A percentile compares a stretch with the other conserved stretches of the same genome.
Evolutionary conservation across 2,329 filamentous ascomycete genomes (phyloP).

Genomic region (Periglandula ipomoeae): DNA sequence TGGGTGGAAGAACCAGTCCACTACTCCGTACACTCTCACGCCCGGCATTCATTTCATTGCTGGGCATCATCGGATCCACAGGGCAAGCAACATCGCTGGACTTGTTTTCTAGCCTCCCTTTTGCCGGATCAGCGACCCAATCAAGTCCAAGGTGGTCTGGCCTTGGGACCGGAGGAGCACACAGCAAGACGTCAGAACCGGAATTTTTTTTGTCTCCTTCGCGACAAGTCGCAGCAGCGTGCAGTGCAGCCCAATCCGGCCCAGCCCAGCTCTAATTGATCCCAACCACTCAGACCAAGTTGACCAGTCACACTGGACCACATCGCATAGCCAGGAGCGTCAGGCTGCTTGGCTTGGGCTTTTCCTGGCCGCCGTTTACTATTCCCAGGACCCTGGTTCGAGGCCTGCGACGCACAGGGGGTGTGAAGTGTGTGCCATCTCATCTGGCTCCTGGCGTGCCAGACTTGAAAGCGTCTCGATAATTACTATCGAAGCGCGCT

Average conservation of each 20-base stretch:
- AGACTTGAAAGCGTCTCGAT: too few species aligned
- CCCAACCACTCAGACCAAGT: background rate
- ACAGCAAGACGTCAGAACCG: too few species aligned
- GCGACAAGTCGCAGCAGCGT: background rate
- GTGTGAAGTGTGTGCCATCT: background rate
- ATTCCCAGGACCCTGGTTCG: background rate
- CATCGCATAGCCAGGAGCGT: background rate
- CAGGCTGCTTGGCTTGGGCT: background rate
- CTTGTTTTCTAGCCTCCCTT: background rate
- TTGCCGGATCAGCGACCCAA: background rate
- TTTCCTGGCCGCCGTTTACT: background rate
- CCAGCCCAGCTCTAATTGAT: slow-evolving; percentile 3
- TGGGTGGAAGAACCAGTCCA: too few species aligned
- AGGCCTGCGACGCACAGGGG: background rate
- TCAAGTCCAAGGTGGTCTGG: too few species aligned
- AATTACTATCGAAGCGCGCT: too few species aligned
- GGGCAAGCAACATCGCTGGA: background rate
- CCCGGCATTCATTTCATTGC: background rate
- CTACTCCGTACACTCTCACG: too few species aligned
- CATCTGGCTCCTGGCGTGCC: background rate
- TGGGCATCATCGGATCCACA: background rate
- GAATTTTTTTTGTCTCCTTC: background rate
- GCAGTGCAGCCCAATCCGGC: slow-evolving; percentile 5
- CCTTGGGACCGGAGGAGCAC: too few species aligned
- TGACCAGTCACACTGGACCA: slow-evolving; percentile 1